Base-by-base conservation (phyloP, 2,329 filamentous ascomycete species). In the Knufia petricola region DNA sequence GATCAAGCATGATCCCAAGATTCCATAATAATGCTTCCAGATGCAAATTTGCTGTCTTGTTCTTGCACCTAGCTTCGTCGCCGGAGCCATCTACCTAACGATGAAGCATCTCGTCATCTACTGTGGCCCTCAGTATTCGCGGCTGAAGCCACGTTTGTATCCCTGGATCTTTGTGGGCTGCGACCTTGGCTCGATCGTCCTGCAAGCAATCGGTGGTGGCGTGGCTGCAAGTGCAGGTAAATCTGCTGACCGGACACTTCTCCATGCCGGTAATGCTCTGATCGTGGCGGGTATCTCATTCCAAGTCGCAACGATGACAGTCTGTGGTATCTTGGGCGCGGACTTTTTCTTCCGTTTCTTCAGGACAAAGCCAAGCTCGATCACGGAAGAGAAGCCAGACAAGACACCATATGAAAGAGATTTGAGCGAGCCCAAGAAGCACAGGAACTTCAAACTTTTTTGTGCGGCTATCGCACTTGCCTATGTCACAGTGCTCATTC, bases 91-190 rank as follows among this genome's bases (percentile, higher is more conserved):
- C 56, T 79, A 78, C 63, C 60, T 81, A 24, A 73, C 70, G 3
- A 67, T 81, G 10, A 76, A 77, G 31, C 74, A 78, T 45, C 69
- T 80, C 52, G 72, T 79, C 48, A 60, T 75, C n/a, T 68, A 69
- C 42, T 76, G 79, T 47, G 78, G 78, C 4, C 61, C 66, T 1
- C 61, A 71, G 43, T 63, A 71, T 52, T 74, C 72, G 19, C 65
- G 67, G 21, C 64, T 76, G 46, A 67, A 65, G 34, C 70, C 74
- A 4, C 61, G 64, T 4, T 65, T 70, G 46, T 80, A 79, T 60
- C 78, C 77, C 9, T 72, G 72, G 61, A 71, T 80, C 51, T 82
- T 82, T 63, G 75, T 81, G 54, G 59, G 65, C n/a, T 77, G 74
- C 57, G 79, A 82, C 54, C 54, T 81, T 36, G 56, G 77, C 46